These are phyloP conservation scores for Boletellus ananas DNA, from an alignment of 768 basidiomycete genomes.

Conservation along the genomic window DNA sequence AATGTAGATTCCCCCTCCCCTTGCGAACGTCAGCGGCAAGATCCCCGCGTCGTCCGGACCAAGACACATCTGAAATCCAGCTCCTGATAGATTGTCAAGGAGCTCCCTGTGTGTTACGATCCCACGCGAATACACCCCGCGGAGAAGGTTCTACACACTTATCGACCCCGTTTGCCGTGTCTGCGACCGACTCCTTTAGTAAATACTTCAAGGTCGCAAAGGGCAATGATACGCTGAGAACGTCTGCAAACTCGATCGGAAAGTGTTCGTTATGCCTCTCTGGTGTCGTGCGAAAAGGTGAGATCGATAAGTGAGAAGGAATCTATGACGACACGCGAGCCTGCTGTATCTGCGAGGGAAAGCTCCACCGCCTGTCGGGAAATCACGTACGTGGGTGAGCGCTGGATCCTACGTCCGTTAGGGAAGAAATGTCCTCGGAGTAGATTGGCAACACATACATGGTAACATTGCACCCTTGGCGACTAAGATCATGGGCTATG, in stretches of 20 bases:
- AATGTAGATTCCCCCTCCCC: constrained; percentile 38
- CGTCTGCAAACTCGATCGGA: constrained; percentile 26
- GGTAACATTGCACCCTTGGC: constrained; percentile 28
- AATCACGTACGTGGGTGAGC: constrained; percentile 29
- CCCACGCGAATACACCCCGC: not conserved
- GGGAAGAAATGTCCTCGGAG: constrained; percentile 29
- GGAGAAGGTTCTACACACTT: constrained; percentile 10
- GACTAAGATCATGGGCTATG: constrained; percentile 34
- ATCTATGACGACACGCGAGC: not conserved
- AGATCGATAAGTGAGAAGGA: not conserved
- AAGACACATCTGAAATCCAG: constrained; percentile 36
- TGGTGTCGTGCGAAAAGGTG: not conserved
- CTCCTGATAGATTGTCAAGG: constrained; percentile 34
- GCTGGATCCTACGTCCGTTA: constrained; percentile 21
- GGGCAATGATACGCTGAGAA: constrained; percentile 21
- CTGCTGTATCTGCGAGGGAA: constrained; percentile 13
- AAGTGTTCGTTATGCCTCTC: constrained; percentile 26
- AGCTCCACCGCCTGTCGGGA: constrained; percentile 11
- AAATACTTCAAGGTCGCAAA: constrained; percentile 17
- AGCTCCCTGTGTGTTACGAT: constrained; percentile 28
- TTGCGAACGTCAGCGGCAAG: constrained; percentile 27
- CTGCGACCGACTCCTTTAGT: not conserved
- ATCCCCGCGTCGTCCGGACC: constrained; percentile 39
- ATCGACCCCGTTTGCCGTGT: constrained; percentile 18
- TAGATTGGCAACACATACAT: constrained; percentile 12